phyloP scores from a whole-genome alignment of 257 asterid species.

The Scutellaria galericulata region DNA sequence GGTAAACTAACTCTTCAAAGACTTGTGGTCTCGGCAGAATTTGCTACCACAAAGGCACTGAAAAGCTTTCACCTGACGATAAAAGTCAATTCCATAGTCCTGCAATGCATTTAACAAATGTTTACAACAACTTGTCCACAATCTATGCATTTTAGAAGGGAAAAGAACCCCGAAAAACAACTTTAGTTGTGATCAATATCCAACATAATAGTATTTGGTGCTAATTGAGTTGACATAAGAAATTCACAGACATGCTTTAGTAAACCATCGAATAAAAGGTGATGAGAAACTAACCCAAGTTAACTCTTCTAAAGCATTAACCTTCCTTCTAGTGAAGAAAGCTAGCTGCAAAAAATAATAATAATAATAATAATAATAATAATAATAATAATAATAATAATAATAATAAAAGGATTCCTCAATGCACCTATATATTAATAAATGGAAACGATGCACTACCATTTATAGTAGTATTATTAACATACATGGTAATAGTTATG shows the following conservation, averaged over 20 bases:
- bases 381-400: no score
- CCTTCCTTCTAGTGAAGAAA: constrained; percentile 60
- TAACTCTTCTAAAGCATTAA: constrained; percentile 65
- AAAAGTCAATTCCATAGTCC: constrained; percentile 66
- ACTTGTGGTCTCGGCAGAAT: constrained; percentile 49
- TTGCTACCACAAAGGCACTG: constrained; percentile 55
- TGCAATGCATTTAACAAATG: constrained; percentile 38
- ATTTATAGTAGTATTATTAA: neutral
- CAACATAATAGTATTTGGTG: neutral
- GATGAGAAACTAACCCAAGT: constrained; percentile 58
- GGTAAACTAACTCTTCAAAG: constrained; percentile 36
- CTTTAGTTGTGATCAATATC: neutral
- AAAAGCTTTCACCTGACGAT: constrained; percentile 51
- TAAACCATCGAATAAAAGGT: neutral
- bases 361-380: no score
- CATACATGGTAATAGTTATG: constrained; percentile 71
- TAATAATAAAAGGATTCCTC: neutral
- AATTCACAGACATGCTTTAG: neutral
- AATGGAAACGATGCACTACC: neutral
- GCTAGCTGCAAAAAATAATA: constrained; percentile 53
- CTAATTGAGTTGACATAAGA: neutral
- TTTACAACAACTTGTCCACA: constrained; percentile 15
- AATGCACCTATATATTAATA: neutral
- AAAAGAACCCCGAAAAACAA: constrained; percentile 1
- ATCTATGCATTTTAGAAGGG: neutral